Evolutionary conservation across 495 filamentous ascomycete species (phyloP), one percentile per base, ranked within the genome.

Genomic region (Trichoderma virens): DNA sequence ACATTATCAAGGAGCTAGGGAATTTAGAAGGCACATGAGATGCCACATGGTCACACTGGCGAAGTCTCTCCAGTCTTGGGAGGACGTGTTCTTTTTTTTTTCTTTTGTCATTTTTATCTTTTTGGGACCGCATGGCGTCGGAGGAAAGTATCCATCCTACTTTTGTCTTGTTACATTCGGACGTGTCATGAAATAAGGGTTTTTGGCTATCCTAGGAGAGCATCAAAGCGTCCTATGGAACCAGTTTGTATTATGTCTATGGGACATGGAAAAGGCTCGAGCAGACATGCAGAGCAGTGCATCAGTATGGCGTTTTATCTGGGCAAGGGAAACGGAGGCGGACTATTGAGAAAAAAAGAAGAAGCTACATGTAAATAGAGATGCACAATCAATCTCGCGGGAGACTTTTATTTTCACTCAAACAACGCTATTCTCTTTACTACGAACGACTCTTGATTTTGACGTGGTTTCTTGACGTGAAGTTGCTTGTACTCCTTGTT

Each of bases 151-250:
- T 56, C 27, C 23, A 5, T 7, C 11, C 3, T 28, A 27, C 16
- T 56, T 28, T 27, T 25, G 23, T 54, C 23, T 56, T 18, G 51
- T 56, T 9, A 56, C 51, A 56, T 56, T 30, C 7, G 51, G 51
- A 56, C 51, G 51, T 27, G 51, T 56, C 51, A 56, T 56, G 51
- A 56, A 56, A 56, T 16, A n/a, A n/a, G 51, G 51, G 51, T 56
- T 56, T 3, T 27, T 7, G 43, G n/a, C 18, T n/a, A 9, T 56
- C 27, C 47, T 27, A 14, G n/a, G 45, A 51, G n/a, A n/a, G 45
- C 20, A 39, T 6, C n/a, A 25, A 51, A 51, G n/a, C 9, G 20
- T 7, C 45, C 45, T 51, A 51, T 51, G 20, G 45, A n/a, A 51
- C 16, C 45, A 51, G 51, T 30, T 5, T 56, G 51, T 56, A 28